Evolutionary conservation across 2,329 filamentous ascomycete species (phyloP), one percentile per base, ranked within the genome.

Genomic region (Clonostachys chloroleuca): DNA sequence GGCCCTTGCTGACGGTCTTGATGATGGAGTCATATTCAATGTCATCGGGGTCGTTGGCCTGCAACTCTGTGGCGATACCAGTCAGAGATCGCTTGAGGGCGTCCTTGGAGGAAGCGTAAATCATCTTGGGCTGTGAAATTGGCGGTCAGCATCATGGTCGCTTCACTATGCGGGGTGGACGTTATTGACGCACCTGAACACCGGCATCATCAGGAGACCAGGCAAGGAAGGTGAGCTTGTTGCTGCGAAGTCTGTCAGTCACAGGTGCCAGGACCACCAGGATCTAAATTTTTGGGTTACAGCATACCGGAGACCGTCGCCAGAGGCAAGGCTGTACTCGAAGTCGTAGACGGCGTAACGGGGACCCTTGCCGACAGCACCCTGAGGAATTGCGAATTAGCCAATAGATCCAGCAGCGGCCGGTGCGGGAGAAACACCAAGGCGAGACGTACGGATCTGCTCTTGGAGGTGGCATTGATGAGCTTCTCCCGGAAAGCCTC

Each of bases 71-170:
- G 51, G 85, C 86, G 58, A 92, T 73, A 54, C 87, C 88, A 64
- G 81, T 87, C 54, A 94, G 80, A 44, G 86, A 70, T 68, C 85
- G 84, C 81, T 91, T 92, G 57, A 94, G 80, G 50, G 87, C 86
- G 61, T 92, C 87, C 77, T 92, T 94, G 70, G 89, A 94, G 45
- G 89, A 88, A 59, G 88, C 87, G 78, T 92, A 94, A 69, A 91
- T 80, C 89, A 94, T 94, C 79, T 91, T 91, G 70, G 86, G 79
- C 88, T 91, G 56, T 16, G 33, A 17, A 42, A 55, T 55, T 40
- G 48, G 54, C 51, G 40, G 20, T 13, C n/a, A 14, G 42, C 10
- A n/a, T 42, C 16, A 30, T 30, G 24, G 24, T 4, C 37, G n/a
- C 37, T 40, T 43, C n/a, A 47, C 41, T 16, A 43, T 16, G 35